phyloP scores from a whole-genome alignment of 768 basidiomycete genomes.

The Leccinum variicolor region DNA sequence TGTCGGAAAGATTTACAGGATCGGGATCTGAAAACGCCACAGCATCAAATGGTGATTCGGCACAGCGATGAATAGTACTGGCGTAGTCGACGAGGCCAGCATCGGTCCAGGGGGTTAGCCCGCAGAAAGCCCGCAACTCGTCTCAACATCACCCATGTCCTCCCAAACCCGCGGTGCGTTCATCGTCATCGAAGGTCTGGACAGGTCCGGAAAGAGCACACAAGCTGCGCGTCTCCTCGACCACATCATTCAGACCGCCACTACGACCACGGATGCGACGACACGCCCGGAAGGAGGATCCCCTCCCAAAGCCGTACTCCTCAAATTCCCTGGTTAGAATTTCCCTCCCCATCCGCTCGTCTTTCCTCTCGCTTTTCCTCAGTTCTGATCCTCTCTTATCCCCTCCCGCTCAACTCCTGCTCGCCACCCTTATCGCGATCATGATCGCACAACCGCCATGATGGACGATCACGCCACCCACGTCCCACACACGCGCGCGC shows the following conservation, averaged over 20 bases:
- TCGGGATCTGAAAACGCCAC: not conserved
- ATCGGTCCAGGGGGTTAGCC: not conserved
- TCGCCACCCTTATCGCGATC: not conserved
- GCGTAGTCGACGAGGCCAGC: not conserved
- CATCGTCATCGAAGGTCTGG: conserved; percentile 94
- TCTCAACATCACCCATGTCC: conserved; percentile 17
- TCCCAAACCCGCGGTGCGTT: conserved; percentile 60
- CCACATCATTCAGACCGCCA: conserved; percentile 38
- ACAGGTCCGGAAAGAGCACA: conserved; percentile 92
- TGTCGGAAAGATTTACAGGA: not conserved
- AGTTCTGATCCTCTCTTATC: not conserved
- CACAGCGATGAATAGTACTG: no score
- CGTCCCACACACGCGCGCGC: not conserved
- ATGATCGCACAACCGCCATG: not conserved
- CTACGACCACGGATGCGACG: not conserved
- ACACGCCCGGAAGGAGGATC: not conserved
- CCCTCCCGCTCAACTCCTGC: no score
- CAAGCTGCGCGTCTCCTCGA: conserved; percentile 65
- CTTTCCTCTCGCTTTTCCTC: not conserved
- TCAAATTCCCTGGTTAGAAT: conserved; percentile 87
- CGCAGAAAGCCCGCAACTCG: conserved; percentile 53
- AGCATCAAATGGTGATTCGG: no score
- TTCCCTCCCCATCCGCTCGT: not conserved
- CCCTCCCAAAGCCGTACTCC: conserved; percentile 41
- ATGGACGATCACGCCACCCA: not conserved